phyloP scores from a whole-genome alignment of 805 yeast genomes.

The Candida golubevii region DNA sequence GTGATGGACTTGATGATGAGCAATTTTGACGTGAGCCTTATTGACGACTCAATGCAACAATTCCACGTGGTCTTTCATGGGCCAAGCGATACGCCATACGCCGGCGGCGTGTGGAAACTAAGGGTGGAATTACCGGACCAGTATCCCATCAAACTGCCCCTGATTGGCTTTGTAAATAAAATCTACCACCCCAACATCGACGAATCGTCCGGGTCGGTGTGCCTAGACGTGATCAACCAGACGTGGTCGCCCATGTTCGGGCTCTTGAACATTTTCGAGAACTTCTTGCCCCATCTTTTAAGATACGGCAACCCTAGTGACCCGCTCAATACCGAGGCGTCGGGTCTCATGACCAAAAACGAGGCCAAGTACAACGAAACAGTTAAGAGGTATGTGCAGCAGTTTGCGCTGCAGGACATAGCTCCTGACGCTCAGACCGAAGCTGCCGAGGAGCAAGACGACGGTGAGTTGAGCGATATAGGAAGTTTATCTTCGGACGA shows the following conservation, averaged over 20 bases:
- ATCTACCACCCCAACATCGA: conserved; percentile 96
- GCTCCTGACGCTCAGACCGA: conserved; percentile 39
- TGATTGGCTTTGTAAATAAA: conserved; percentile 87
- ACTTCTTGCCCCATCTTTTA: conserved; percentile 86
- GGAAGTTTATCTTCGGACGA: conserved; percentile 49
- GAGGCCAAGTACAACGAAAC: conserved; percentile 60
- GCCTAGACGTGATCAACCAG: conserved; percentile 93
- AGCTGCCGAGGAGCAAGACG: conserved; percentile 32
- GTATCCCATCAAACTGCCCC: conserved; percentile 93
- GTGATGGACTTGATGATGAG: conserved; percentile 97
- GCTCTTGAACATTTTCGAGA: conserved; percentile 82
- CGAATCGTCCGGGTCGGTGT: conserved; percentile 84
- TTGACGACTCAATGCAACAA: conserved; percentile 76
- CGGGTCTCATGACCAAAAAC: conserved; percentile 69
- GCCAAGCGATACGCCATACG: conserved; percentile 78
- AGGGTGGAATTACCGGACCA: conserved; percentile 93
- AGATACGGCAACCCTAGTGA: conserved; percentile 93
- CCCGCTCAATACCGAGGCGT: conserved; percentile 89
- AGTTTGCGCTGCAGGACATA: conserved; percentile 44
- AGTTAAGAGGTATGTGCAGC: conserved; percentile 69
- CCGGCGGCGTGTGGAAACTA: conserved; percentile 84
- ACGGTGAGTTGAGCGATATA: conserved; percentile 45
- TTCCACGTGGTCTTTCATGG: conserved; percentile 83
- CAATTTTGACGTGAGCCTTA: conserved; percentile 79
- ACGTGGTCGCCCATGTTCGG: conserved; percentile 99